A percentile compares a stretch with the other conserved stretches of the same genome.
Conservation (phyloP, 768 basidiomycete genomes). For the Punctularia strigosozonata region DNA sequence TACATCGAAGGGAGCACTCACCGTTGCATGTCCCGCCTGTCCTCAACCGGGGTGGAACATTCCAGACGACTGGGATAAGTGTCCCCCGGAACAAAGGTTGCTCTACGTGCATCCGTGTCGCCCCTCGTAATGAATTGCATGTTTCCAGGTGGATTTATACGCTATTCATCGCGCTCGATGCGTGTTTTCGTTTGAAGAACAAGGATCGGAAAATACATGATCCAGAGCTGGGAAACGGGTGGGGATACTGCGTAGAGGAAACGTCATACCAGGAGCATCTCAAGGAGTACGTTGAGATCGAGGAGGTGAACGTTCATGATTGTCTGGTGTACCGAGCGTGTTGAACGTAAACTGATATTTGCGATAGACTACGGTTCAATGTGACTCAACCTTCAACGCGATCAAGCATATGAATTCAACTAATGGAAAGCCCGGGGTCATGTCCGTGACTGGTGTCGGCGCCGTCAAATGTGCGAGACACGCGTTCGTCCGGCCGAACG, state of each 20-base stretch:
- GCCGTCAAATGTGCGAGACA: no score
- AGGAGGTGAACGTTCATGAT: no score
- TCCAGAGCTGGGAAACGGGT: conserved; percentile 4
- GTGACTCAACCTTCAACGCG: no score
- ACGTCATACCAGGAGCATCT: conserved; percentile 1
- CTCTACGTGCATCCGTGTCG: no score
- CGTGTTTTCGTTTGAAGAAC: conserved; percentile 18
- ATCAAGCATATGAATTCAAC: no score
- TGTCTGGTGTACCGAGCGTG: no score
- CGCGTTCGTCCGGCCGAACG: no score
- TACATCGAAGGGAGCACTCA: conserved; percentile 7
- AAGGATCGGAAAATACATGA: conserved; percentile 12
- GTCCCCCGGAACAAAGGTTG: not conserved
- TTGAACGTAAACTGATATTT: no score
- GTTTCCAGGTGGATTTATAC: conserved; percentile 15
- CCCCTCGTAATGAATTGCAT: not conserved
- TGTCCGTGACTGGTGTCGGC: no score
- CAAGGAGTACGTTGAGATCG: no score
- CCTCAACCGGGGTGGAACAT: conserved; percentile 13
- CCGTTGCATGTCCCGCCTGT: conserved; percentile 14
- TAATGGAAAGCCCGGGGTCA: no score
- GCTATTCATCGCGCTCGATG: conserved; percentile 18
- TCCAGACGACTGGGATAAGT: conserved; percentile 8
- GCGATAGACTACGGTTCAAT: no score
- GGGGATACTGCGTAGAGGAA: conserved; percentile 9